Percentiles rank a stretch among this genome's conserved stretches.
These are phyloP conservation scores for Ceratonia siliqua DNA, from an alignment of 306 rosid species.

Conservation along the genomic window DNA sequence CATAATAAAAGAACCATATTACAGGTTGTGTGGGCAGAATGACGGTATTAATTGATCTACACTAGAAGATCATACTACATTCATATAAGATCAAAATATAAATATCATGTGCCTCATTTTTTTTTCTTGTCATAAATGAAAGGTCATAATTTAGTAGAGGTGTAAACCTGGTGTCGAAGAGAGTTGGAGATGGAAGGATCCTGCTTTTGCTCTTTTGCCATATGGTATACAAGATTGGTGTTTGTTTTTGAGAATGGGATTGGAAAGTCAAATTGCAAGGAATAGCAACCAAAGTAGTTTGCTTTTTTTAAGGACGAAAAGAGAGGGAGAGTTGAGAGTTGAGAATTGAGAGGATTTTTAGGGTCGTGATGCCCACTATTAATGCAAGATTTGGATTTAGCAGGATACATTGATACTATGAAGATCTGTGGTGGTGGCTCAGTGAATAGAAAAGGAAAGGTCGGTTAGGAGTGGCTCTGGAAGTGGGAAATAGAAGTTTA, in stretches of 20 bases:
- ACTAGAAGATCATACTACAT: background rate
- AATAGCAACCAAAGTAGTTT: conserved; percentile 25
- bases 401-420: no score
- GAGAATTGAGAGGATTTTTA: no score
- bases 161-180: conserved; percentile 22
- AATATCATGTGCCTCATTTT: background rate
- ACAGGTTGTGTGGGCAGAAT: background rate
- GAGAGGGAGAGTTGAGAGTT: conserved; percentile 11
- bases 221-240: conserved; percentile 26
- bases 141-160: background rate
- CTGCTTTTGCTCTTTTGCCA: conserved; percentile 54
- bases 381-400: background rate
- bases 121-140: background rate
- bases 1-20: background rate
- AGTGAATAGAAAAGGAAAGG: background rate
- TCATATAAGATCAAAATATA: conserved; percentile 21
- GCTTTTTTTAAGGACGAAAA: conserved; percentile 28
- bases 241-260: background rate
- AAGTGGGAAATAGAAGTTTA: background rate
- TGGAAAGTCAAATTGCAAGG: conserved; percentile 30
- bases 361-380: background rate
- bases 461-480: no score
- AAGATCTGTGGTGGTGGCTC: background rate
- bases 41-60: background rate
- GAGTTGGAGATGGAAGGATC: conserved; percentile 35